Evolutionary conservation across 208 protist species (phyloP).

Genomic region (Leishmania guyanensis): DNA sequence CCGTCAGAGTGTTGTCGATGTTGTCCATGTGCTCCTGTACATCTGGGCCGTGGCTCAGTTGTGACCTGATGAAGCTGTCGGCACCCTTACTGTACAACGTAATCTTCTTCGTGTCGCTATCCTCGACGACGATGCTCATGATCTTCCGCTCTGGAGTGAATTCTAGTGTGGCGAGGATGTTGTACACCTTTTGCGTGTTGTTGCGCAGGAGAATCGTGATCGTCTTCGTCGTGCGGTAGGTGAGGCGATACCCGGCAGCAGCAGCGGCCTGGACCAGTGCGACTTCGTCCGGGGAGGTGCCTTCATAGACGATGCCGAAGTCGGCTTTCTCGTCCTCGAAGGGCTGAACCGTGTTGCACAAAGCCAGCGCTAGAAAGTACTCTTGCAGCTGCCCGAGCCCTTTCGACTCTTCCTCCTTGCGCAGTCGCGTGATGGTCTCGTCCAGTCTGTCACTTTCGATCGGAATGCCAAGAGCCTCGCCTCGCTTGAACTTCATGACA

Average conservation of each 20-base stretch:
- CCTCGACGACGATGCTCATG: conserved; percentile 91
- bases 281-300: conserved; percentile 93
- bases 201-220: conserved; percentile 44
- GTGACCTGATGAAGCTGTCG: conserved; percentile 74
- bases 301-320: conserved; percentile 80
- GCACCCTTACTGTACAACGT: conserved; percentile 92
- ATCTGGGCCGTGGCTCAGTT: conserved; percentile 47
- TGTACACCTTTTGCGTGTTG: conserved; percentile 45
- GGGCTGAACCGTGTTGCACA: conserved; percentile 91
- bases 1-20: conserved; percentile 46
- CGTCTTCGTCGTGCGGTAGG: conserved; percentile 55
- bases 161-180: conserved; percentile 85
- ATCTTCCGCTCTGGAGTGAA: conserved; percentile 92
- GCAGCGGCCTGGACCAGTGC: conserved; percentile 89
- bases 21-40: conserved; percentile 54
- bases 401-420: conserved; percentile 26
- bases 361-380: conserved; percentile 79
- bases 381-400: conserved; percentile 38
- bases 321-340: conserved; percentile 51
- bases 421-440: conserved; percentile 17
- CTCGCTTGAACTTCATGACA: conserved; percentile 85
- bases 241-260: conserved; percentile 65
- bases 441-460: conserved; percentile 62
- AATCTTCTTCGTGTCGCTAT: conserved; percentile 60
- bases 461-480: conserved; percentile 63